Evolutionary conservation across 805 yeast genomes (phyloP).

Genomic region (Candida pseudofarinosa): DNA sequence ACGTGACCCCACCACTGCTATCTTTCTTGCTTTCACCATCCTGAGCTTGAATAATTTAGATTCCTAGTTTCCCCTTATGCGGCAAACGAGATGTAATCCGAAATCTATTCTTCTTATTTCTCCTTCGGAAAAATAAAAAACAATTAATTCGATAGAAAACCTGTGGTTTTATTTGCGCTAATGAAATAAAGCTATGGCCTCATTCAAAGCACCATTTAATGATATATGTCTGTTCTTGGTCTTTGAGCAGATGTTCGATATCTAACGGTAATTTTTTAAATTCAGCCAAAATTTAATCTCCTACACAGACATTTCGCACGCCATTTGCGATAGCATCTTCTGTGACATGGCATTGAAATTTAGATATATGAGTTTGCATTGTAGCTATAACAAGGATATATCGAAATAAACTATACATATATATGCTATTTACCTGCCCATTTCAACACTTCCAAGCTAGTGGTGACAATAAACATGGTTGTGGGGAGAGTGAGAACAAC

Average conservation of each 20-base stretch:
- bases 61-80: not conserved
- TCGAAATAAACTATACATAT: not conserved
- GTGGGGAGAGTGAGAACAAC: slow-evolving; percentile 72
- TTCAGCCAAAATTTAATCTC: too few species aligned
- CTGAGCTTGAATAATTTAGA: not conserved
- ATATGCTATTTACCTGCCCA: slow-evolving; percentile 35
- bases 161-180: not conserved
- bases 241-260: not conserved
- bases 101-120: not conserved
- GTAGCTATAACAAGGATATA: not conserved
- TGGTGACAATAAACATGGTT: slow-evolving; percentile 66
- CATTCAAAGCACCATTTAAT: not conserved
- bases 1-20: slow-evolving; percentile 84
- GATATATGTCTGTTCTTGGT: not conserved
- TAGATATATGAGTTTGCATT: too few species aligned
- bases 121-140: not conserved
- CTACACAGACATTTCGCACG: not conserved
- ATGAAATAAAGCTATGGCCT: not conserved
- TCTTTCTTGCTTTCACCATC: slow-evolving; percentile 58
- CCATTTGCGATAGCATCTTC: not conserved
- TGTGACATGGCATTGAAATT: too few species aligned
- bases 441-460: slow-evolving; percentile 56
- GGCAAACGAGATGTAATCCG: not conserved
- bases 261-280: not conserved
- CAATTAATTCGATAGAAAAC: not conserved